Conservation (phyloP, 2,329 filamentous ascomycete species). For the Taxawa tesnikishii region DNA sequence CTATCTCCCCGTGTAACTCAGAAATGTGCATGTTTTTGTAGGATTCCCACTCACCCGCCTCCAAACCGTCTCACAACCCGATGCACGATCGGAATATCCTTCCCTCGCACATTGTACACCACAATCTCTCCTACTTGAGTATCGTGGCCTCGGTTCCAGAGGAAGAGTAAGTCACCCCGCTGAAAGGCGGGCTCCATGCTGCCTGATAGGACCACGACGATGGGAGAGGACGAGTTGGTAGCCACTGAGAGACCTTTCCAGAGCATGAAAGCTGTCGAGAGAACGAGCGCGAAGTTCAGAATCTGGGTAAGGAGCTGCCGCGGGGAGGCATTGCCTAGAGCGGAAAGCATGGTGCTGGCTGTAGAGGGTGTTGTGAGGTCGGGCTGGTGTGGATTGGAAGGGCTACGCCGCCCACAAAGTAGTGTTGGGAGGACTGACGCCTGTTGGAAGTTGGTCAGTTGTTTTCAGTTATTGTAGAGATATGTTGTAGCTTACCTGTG, state of each 20-base stretch:
- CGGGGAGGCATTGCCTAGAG: slow-evolving; percentile 54
- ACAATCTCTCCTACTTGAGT: slow-evolving; percentile 62
- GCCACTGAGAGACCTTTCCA: slow-evolving; percentile 74
- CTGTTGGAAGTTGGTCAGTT: too few species aligned
- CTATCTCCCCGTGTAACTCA: too few species aligned
- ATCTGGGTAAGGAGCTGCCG: slow-evolving; percentile 71
- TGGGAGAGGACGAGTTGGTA: slow-evolving; percentile 53
- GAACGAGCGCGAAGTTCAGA: slow-evolving; percentile 81
- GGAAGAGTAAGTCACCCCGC: slow-evolving; percentile 60
- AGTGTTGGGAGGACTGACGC: too few species aligned
- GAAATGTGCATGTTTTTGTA: background rate
- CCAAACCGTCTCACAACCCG: slow-evolving; percentile 65
- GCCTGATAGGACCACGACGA: slow-evolving; percentile 75
- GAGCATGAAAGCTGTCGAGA: slow-evolving; percentile 88
- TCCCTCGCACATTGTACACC: slow-evolving; percentile 76
- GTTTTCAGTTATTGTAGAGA: too few species aligned
- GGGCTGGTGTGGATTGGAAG: too few species aligned
- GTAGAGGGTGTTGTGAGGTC: background rate
- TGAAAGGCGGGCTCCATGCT: slow-evolving; percentile 77
- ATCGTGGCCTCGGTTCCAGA: slow-evolving; percentile 58
- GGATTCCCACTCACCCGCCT: slow-evolving; percentile 21
- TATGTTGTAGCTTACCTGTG: too few species aligned
- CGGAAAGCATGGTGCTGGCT: slow-evolving; percentile 49
- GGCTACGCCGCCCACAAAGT: too few species aligned
- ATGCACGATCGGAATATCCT: slow-evolving; percentile 97